Evolutionary conservation across 208 protist genomes (phyloP).

Genomic region (Herpetomonas muscarum): DNA sequence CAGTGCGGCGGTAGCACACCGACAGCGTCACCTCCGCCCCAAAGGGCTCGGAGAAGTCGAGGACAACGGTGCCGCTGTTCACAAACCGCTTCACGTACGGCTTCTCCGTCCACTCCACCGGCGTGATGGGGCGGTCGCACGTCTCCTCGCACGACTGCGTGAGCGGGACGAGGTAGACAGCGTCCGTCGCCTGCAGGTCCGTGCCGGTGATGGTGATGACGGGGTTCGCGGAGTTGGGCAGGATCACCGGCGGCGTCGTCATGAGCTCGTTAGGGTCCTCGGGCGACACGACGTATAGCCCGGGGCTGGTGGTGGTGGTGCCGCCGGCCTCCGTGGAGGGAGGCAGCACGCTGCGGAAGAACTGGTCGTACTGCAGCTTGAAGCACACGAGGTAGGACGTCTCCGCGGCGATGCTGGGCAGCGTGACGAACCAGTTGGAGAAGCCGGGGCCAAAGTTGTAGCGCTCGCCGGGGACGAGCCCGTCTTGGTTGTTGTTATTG

Average conservation of each 20-base stretch:
- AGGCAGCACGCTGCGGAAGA: conserved; percentile 38
- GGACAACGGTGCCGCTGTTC: conserved; percentile 36
- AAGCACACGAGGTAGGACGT: conserved; percentile 67
- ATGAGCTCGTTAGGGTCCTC: conserved; percentile 46
- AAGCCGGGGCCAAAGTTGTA: conserved; percentile 28
- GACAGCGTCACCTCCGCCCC: conserved; percentile 35
- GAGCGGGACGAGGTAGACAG: conserved; percentile 53
- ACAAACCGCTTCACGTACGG: conserved; percentile 18
- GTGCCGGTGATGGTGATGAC: conserved; percentile 51
- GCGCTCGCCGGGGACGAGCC: conserved; percentile 3
- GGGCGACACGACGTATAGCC: conserved; percentile 20
- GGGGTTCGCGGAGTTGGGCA: conserved; percentile 35
- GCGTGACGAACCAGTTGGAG: conserved; percentile 66
- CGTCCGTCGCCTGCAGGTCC: conserved; percentile 36
- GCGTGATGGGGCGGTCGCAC: conserved; percentile 51
- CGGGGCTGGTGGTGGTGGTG: neutral
- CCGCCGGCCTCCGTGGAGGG: too few species aligned
- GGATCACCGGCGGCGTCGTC: conserved; percentile 48
- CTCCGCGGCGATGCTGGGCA: conserved; percentile 23
- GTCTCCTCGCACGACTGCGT: conserved; percentile 62
- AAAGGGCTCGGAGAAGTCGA: conserved; percentile 39
- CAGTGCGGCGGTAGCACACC: conserved; percentile 78
- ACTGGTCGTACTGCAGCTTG: conserved; percentile 39
- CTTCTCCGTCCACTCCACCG: conserved; percentile 27
- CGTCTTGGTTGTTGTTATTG: neutral